phyloP scores from a whole-genome alignment of 1,284 basidiomycete species.

The Pseudozyma sp. region DNA sequence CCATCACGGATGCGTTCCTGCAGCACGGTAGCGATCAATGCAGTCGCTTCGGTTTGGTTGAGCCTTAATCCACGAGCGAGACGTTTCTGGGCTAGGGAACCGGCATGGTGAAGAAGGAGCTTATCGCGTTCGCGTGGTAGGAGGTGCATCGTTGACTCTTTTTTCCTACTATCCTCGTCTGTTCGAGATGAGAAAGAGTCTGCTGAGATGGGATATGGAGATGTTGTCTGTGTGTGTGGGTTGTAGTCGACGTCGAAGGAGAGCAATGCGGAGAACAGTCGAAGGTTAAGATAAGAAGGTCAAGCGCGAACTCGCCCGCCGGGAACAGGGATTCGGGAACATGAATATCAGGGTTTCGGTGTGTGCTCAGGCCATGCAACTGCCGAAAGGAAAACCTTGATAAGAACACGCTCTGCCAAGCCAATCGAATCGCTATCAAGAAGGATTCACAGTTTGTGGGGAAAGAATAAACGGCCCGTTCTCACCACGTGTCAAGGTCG shows the following conservation, averaged over 20 bases:
- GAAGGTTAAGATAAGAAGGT: constrained; percentile 1
- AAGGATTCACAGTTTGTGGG: background rate
- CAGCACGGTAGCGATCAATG: constrained; percentile 88
- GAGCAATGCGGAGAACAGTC: background rate
- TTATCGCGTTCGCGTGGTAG: constrained; percentile 67
- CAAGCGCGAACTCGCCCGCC: background rate
- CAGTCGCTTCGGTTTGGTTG: constrained; percentile 88
- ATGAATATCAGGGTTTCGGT: background rate
- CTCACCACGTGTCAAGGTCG: constrained; percentile 1
- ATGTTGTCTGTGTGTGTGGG: background rate
- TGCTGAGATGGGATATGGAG: too few relatives aligned
- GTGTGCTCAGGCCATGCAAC: constrained; percentile 1
- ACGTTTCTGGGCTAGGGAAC: constrained; percentile 86
- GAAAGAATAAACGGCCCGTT: background rate
- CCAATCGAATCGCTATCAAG: too few relatives aligned
- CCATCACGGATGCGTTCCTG: constrained; percentile 98
- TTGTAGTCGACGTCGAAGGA: background rate
- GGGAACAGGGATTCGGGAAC: background rate
- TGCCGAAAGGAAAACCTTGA: background rate
- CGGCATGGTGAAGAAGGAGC: constrained; percentile 61
- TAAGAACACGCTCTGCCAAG: background rate
- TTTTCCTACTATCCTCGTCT: too few relatives aligned
- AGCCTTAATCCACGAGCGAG: constrained; percentile 88
- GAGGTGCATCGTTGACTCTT: constrained; percentile 58
- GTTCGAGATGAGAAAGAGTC: too few relatives aligned